These are phyloP conservation scores for Fusarium sp. DNA, from an alignment of 2,329 filamentous ascomycete genomes.

Conservation along the genomic window DNA sequence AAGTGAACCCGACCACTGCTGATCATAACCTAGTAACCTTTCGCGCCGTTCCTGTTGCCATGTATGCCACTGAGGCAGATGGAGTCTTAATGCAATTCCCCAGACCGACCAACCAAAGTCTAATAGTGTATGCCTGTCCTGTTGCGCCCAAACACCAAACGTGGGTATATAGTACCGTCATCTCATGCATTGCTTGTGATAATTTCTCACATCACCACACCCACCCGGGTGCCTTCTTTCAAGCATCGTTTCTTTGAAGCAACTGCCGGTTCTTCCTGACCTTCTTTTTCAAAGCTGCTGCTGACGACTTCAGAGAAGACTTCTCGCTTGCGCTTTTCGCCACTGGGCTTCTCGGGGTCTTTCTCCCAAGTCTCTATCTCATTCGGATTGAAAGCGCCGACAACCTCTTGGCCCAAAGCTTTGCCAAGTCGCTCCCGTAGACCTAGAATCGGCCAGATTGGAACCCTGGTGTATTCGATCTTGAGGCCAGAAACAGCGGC, in stretches of 20 bases:
- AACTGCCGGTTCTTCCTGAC: constrained; percentile 46
- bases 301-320: constrained; percentile 53
- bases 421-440: constrained; percentile 66
- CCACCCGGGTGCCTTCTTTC: constrained; percentile 45
- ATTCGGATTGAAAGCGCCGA: constrained; percentile 55
- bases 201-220: constrained; percentile 46
- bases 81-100: constrained; percentile 35
- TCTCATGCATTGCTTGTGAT: constrained; percentile 8
- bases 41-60: constrained; percentile 31
- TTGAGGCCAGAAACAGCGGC: constrained; percentile 52
- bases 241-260: constrained; percentile 51
- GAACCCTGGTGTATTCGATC: constrained; percentile 61
- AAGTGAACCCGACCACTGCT: constrained; percentile 10
- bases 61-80: constrained; percentile 37
- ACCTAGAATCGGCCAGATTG: constrained; percentile 66
- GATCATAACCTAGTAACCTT: constrained; percentile 13
- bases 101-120: constrained; percentile 16
- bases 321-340: constrained; percentile 51
- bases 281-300: constrained; percentile 55
- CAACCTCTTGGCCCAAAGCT: constrained; percentile 63
- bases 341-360: constrained; percentile 49
- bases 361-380: constrained; percentile 60
- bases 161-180: constrained; percentile 16
- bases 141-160: constrained; percentile 23
- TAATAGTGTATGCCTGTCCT: constrained; percentile 22